phyloP scores from a whole-genome alignment of 768 basidiomycete genomes.

The Russula virescens region DNA sequence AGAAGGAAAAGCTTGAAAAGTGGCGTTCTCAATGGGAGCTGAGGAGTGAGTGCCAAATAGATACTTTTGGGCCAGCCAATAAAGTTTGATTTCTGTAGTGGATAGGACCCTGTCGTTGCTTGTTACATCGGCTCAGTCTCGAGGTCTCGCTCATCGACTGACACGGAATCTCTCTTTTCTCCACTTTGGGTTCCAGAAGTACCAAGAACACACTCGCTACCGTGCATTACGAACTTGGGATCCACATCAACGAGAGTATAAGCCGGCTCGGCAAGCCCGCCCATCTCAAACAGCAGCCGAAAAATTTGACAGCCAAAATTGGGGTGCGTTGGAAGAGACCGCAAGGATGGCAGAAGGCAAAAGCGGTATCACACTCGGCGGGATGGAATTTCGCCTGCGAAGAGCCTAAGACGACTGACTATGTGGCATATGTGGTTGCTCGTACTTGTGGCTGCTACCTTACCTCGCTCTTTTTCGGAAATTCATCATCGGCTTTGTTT shows the following conservation, averaged over 20 bases:
- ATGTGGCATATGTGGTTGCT: not conserved
- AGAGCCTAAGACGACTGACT: not conserved
- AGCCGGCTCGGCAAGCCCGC: slow-evolving; percentile 21
- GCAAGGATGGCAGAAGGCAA: slow-evolving; percentile 56
- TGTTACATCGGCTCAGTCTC: slow-evolving; percentile 53
- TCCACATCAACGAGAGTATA: slow-evolving; percentile 10
- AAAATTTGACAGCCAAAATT: slow-evolving; percentile 35
- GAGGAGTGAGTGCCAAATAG: slow-evolving; percentile 11
- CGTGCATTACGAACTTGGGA: slow-evolving; percentile 18
- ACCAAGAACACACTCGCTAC: slow-evolving; percentile 11
- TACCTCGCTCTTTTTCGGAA: not conserved
- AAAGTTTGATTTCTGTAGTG: slow-evolving; percentile 38
- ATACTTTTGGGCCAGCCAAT: not conserved
- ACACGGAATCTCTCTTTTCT: slow-evolving; percentile 50
- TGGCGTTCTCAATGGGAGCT: slow-evolving; percentile 20
- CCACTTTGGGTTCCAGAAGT: slow-evolving; percentile 31
- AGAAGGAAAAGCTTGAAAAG: slow-evolving; percentile 11
- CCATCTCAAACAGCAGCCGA: slow-evolving; percentile 23
- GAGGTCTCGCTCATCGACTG: slow-evolving; percentile 55
- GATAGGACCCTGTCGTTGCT: slow-evolving; percentile 61
- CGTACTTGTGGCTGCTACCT: not conserved
- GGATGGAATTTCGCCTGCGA: slow-evolving; percentile 29
- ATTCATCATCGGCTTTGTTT: not conserved
- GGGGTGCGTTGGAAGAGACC: slow-evolving; percentile 47
- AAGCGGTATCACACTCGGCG: slow-evolving; percentile 46